phyloP scores from a whole-genome alignment of 164 flowering plant species.

The Cinnamomum chago region DNA sequence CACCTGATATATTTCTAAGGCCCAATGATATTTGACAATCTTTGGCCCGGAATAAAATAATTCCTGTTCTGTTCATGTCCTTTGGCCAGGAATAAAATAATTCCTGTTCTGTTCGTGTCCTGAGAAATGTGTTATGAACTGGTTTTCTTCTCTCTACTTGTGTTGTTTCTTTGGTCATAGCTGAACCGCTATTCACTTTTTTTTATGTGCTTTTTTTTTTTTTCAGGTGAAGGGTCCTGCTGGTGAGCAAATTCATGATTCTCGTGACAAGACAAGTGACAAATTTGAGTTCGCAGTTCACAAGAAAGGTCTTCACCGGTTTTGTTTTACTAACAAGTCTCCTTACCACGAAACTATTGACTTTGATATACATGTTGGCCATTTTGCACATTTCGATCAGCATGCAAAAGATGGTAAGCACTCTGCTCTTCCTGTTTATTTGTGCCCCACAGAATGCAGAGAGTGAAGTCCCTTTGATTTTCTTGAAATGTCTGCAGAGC shows the following conservation, averaged over 20 bases:
- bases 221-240: slow-evolving; percentile 83
- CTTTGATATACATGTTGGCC: slow-evolving; percentile 54
- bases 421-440: background rate
- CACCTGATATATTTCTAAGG: background rate
- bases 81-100: background rate
- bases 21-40: background rate
- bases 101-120: background rate
- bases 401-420: slow-evolving; percentile 65
- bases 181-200: background rate
- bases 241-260: slow-evolving; percentile 81
- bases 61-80: background rate
- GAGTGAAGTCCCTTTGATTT: background rate
- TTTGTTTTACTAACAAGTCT: slow-evolving; percentile 77
- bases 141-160: background rate
- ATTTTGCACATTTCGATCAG: slow-evolving; percentile 46
- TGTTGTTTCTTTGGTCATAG: background rate
- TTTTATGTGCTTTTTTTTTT: too few species aligned
- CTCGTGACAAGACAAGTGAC: slow-evolving; percentile 71
- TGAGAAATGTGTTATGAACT: background rate
- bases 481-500: slow-evolving; percentile 53
- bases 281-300: slow-evolving; percentile 74
- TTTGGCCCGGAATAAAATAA: background rate
- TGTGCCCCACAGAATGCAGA: background rate
- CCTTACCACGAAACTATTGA: slow-evolving; percentile 62
- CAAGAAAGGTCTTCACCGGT: slow-evolving; percentile 67